Conservation (phyloP, 768 basidiomycete species). For the Russula sp. region DNA sequence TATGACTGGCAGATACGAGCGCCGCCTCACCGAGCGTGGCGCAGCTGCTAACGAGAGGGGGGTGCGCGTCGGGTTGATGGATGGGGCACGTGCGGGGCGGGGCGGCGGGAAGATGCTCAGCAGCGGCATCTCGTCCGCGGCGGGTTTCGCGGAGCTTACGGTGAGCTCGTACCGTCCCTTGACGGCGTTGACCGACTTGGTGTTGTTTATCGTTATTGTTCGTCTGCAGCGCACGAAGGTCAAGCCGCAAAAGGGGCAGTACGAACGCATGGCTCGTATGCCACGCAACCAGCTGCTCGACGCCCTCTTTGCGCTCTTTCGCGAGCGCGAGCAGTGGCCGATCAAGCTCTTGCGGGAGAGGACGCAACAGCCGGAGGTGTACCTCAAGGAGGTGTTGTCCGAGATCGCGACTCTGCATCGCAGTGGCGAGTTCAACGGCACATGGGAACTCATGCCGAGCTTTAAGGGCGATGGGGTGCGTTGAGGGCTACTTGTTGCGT, state of each 20-base stretch:
- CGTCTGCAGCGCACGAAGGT: slow-evolving; percentile 53
- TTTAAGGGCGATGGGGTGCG: slow-evolving; percentile 60
- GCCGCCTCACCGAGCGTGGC: slow-evolving; percentile 65
- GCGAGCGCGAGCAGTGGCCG: slow-evolving; percentile 74
- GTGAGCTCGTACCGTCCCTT: slow-evolving; percentile 36
- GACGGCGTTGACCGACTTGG: not conserved
- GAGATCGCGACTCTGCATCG: slow-evolving; percentile 75
- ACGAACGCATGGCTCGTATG: slow-evolving; percentile 90
- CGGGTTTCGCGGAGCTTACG: slow-evolving; percentile 57
- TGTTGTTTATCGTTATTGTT: not conserved
- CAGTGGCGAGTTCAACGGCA: slow-evolving; percentile 72
- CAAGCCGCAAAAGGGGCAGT: slow-evolving; percentile 61
- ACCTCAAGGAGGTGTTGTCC: slow-evolving; percentile 75
- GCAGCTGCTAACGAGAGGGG: slow-evolving; percentile 58
- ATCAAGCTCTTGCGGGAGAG: slow-evolving; percentile 70
- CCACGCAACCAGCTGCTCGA: slow-evolving; percentile 85
- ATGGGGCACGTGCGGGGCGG: slow-evolving; percentile 64
- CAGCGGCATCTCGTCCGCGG: slow-evolving; percentile 62
- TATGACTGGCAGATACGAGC: slow-evolving; percentile 61
- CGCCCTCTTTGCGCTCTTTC: slow-evolving; percentile 71
- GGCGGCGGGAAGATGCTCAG: slow-evolving; percentile 75
- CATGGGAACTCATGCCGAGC: slow-evolving; percentile 74
- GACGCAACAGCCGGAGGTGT: slow-evolving; percentile 81
- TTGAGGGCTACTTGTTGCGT: not conserved
- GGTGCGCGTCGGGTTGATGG: slow-evolving; percentile 67